phyloP scores from a whole-genome alignment of 352 stramenopile genomes.

The Phytophthora pseudosyringae region DNA sequence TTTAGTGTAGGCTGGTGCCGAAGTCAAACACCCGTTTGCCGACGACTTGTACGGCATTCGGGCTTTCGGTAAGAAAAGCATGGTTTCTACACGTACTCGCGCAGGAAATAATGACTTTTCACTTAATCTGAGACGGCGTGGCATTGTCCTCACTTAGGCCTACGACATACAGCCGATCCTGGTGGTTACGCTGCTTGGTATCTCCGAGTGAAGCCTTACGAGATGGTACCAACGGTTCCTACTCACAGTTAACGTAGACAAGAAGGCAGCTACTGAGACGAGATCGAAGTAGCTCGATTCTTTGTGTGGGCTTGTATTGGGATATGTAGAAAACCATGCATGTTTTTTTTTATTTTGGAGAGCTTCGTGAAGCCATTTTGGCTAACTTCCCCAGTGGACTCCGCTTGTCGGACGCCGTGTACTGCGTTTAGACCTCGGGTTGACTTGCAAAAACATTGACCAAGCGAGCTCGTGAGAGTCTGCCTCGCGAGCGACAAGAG shows the following conservation, averaged over 20 bases:
- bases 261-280: no score
- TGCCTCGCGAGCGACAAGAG: not conserved
- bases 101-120: no score
- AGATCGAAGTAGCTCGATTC: no score
- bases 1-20: no score
- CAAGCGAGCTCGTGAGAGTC: not conserved
- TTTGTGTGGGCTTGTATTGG: not conserved
- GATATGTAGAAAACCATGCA: conserved; percentile 3
- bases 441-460: not conserved
- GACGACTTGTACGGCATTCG: no score
- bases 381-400: conserved; percentile 2
- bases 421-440: conserved; percentile 2
- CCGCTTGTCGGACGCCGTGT: conserved; percentile 2
- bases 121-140: not conserved
- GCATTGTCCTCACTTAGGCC: not conserved
- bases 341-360: conserved; percentile 16
- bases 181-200: not conserved
- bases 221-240: conserved; percentile 3
- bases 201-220: conserved; percentile 1
- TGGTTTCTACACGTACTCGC: no score
- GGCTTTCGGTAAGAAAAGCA: no score
- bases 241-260: not conserved
- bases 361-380: conserved; percentile 1
- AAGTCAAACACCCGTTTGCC: no score
- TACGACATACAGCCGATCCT: not conserved